Conservation (phyloP, 768 basidiomycete species). For the Goffeauzyma gilvescens region DNA sequence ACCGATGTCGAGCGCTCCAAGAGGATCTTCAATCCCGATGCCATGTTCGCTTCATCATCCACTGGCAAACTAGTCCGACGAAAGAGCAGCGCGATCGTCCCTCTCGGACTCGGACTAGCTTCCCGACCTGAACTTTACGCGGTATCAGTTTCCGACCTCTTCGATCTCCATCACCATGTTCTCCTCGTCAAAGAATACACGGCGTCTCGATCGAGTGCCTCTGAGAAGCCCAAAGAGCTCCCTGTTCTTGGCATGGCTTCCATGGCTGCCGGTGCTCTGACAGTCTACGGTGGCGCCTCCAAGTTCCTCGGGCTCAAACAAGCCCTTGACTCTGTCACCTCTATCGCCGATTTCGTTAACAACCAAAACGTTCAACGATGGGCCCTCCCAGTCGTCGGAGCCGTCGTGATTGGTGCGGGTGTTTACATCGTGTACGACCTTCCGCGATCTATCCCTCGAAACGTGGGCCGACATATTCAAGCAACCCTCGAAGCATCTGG, state of each 20-base stretch:
- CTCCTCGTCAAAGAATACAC: conserved; percentile 34
- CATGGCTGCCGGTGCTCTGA: conserved; percentile 55
- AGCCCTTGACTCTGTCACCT: conserved; percentile 57
- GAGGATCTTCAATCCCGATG: conserved; percentile 85
- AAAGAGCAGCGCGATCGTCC: conserved; percentile 38
- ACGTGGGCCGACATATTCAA: conserved; percentile 66
- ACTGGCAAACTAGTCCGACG: conserved; percentile 15
- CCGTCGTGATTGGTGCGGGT: conserved; percentile 49
- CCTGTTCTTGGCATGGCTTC: conserved; percentile 37
- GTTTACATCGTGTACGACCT: conserved; percentile 73
- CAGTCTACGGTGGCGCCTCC: conserved; percentile 54
- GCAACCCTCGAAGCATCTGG: conserved; percentile 38
- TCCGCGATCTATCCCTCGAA: conserved; percentile 69
- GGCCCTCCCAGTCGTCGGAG: conserved; percentile 70
- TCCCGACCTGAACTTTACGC: conserved; percentile 59
- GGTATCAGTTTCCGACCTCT: conserved; percentile 61
- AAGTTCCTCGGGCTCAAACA: conserved; percentile 57
- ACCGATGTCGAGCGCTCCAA: conserved; percentile 59
- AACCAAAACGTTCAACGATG: conserved; percentile 58
- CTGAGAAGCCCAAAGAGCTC: too few relatives aligned
- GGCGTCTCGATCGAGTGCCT: too few relatives aligned
- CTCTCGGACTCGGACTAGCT: conserved; percentile 65
- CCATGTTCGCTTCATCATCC: conserved; percentile 60
- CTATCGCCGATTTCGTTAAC: conserved; percentile 56
- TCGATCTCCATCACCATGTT: conserved; percentile 68